Evolutionary conservation across 2,329 filamentous ascomycete species (phyloP), one percentile per base, ranked within the genome.

Genomic region (Immersiporthe knoxdaviesiana): DNA sequence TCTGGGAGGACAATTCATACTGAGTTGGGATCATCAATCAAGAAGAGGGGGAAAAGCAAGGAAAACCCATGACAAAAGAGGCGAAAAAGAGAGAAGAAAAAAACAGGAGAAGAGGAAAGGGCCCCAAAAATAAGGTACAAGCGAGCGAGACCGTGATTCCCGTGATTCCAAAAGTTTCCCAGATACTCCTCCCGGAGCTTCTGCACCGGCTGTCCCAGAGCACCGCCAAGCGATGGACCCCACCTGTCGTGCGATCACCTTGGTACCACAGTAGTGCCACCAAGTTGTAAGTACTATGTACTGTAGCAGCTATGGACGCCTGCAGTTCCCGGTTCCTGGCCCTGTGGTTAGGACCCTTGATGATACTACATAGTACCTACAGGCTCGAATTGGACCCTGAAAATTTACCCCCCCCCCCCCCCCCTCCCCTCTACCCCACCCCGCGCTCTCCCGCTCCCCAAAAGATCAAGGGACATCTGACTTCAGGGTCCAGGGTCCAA

Each of bases 301-400:
- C 37, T 10, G 11, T 30, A 11, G 27, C 18, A 6, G n/a, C 44
- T 18, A 7, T 10, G 7, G 44, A 21, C 44, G 44, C 21, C 52
- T 54, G 27, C 27, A 30, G 11, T 16, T 16, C 52, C 24, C 52
- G 52, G 52, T 56, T 30, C 52, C 52, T 56, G 52, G 18, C 12
- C n/a, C n/a, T 27, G 24, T 30, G 14, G 52, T 30, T 14, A 10
- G 62, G 62, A 64, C 62, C 62, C 62, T 56, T 52, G 44, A n/a
- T 18, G n/a, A n/a, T 41, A 41, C 12, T 18, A 32, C 32, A n/a
- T n/a, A 60, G 47, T 35, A n/a, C n/a, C n/a, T 8, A 27, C 21
- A n/a, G 16, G 32, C 21, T 59, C 32, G 56, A 59, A 7, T 27
- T 35, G 56, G 56, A 59, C 56, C 56, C 56, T 59, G 56, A 59